These are phyloP conservation scores for Aureobasidium sp. DNA, from an alignment of 2,329 filamentous ascomycete species.

Conservation along the genomic window DNA sequence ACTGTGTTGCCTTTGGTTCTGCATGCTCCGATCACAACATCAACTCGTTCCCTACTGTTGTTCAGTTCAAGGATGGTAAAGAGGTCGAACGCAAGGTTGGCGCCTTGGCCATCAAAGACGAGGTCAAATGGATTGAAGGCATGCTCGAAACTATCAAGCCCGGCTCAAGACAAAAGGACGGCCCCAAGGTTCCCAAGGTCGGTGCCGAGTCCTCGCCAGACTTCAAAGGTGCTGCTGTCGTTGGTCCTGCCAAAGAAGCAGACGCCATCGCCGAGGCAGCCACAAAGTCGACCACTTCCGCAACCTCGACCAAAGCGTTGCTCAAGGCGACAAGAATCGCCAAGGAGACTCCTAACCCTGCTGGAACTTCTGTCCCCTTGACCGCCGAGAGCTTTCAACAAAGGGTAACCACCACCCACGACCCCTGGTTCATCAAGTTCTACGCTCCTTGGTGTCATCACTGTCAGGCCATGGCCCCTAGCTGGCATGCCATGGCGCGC, in stretches of 20 bases:
- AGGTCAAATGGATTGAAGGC: slow-evolving; percentile 68
- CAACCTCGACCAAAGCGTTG: slow-evolving; percentile 36
- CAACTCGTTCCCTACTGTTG: slow-evolving; percentile 65
- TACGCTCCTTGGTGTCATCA: slow-evolving; percentile 97
- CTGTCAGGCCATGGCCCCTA: slow-evolving; percentile 86
- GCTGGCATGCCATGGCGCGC: slow-evolving; percentile 82
- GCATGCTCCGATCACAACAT: slow-evolving; percentile 65
- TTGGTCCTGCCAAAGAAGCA: slow-evolving; percentile 23
- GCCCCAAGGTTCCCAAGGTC: slow-evolving; percentile 62
- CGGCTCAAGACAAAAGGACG: slow-evolving; percentile 64
- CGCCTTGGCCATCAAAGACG: slow-evolving; percentile 55
- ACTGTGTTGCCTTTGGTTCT: slow-evolving; percentile 79
- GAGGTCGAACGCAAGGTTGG: slow-evolving; percentile 58
- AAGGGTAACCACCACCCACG: slow-evolving; percentile 75
- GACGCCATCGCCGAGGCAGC: slow-evolving; percentile 24
- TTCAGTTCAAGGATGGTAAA: slow-evolving; percentile 73
- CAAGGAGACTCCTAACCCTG: slow-evolving; percentile 59
- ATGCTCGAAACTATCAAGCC: slow-evolving; percentile 71
- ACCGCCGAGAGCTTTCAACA: slow-evolving; percentile 81
- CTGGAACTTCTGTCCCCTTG: slow-evolving; percentile 67
- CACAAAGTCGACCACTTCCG: slow-evolving; percentile 23
- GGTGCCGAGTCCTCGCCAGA: slow-evolving; percentile 48
- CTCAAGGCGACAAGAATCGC: slow-evolving; percentile 42
- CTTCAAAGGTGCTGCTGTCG: slow-evolving; percentile 30
- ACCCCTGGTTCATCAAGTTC: slow-evolving; percentile 98